Percentiles rank a stretch among this genome's conserved stretches.
phyloP scores from a whole-genome alignment of 2,329 filamentous ascomycete species.

The Aureobasidium sp. region DNA sequence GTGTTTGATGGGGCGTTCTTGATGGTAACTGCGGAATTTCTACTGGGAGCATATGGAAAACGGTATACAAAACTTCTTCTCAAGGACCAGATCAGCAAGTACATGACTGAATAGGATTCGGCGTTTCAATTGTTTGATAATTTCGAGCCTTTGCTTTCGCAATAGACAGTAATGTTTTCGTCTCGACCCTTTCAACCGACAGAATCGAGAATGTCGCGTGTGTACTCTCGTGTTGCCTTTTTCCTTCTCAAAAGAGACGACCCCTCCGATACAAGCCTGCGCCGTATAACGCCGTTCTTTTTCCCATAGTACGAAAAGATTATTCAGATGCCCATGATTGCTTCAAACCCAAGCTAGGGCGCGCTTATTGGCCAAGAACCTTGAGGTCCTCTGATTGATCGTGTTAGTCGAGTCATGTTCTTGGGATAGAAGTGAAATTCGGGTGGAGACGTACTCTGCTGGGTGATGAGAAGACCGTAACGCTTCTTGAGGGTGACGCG shows the following conservation, averaged over 20 bases:
- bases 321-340: background rate
- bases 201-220: background rate
- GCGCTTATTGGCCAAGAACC: slow-evolving; percentile 14
- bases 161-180: background rate
- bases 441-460: slow-evolving; percentile 36
- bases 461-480: slow-evolving; percentile 78
- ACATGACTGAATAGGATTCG: background rate
- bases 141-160: background rate
- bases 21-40: background rate
- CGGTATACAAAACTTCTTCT: background rate
- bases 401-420: background rate
- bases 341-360: background rate
- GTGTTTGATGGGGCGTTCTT: background rate
- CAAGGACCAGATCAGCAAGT: no score
- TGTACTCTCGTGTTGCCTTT: background rate
- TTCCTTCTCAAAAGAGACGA: background rate
- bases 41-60: background rate
- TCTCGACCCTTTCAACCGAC: background rate
- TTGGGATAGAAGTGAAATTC: background rate
- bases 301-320: slow-evolving; percentile 3
- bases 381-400: slow-evolving; percentile 10
- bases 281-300: slow-evolving; percentile 10
- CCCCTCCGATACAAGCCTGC: background rate
- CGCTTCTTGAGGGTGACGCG: slow-evolving; percentile 91
- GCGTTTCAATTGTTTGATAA: background rate